These are phyloP conservation scores for Aspergillus asperescens DNA, from an alignment of 495 filamentous ascomycete species.

Conservation along the genomic window DNA sequence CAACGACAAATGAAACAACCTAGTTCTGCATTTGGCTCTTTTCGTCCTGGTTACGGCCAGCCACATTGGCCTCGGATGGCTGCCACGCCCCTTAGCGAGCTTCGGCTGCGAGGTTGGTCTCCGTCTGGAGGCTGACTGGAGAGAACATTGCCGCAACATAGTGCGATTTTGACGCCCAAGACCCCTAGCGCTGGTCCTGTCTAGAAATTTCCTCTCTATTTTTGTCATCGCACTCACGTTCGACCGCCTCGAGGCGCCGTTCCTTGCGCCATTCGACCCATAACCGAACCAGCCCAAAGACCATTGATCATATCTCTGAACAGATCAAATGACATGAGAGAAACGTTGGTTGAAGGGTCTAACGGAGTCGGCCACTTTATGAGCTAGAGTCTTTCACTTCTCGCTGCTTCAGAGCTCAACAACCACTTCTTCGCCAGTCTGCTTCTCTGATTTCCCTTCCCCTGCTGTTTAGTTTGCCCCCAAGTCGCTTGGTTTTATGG, in stretches of 20 bases:
- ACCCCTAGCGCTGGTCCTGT: constrained; percentile 16
- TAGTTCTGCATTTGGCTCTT: not conserved
- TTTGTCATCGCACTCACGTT: constrained; percentile 18
- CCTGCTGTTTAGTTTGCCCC: not conserved
- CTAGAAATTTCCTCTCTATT: constrained; percentile 17
- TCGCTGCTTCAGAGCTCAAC: no score
- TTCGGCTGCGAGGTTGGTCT: not conserved
- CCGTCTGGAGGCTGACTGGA: not conserved
- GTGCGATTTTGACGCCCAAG: constrained; percentile 9
- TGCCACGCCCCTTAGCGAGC: constrained; percentile 15
- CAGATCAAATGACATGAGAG: constrained; percentile 6
- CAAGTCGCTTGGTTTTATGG: not conserved
- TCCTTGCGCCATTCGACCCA: constrained; percentile 7
- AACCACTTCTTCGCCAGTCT: no score
- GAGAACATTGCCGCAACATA: not conserved
- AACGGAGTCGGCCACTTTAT: constrained; percentile 1
- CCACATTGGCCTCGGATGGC: constrained; percentile 7
- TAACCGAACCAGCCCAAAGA: not conserved
- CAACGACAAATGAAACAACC: constrained; percentile 1
- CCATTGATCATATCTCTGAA: not conserved
- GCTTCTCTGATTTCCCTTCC: no score
- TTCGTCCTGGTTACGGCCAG: constrained; percentile 3
- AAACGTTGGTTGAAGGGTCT: constrained; percentile 1
- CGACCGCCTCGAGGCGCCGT: constrained; percentile 1
- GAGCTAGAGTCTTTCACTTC: no score